Evolutionary conservation across 2,329 filamentous ascomycete species (phyloP).

Genomic region (Hymenoscyphus infarciens): DNA sequence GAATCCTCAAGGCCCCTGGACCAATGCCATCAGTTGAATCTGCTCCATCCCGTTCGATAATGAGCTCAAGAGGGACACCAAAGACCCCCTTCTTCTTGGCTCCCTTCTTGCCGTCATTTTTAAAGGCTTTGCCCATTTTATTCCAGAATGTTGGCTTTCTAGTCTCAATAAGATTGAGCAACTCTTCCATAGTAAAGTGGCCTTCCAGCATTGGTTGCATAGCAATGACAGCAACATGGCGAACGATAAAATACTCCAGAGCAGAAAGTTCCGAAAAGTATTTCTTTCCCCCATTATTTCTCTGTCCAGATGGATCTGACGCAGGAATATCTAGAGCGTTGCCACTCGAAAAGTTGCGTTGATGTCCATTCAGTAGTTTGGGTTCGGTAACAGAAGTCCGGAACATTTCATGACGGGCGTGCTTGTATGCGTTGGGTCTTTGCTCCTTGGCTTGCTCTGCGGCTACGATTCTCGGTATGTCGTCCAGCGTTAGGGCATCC

Average conservation of each 20-base stretch:
- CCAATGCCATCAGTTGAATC: conserved; percentile 98
- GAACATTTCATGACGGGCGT: conserved; percentile 67
- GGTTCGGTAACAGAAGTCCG: conserved; percentile 55
- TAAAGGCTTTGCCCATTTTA: conserved; percentile 95
- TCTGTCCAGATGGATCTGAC: conserved; percentile 52
- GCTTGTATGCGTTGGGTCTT: conserved; percentile 73
- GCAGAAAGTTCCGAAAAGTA: conserved; percentile 97
- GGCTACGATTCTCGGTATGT: conserved; percentile 93
- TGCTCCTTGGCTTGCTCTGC: conserved; percentile 93
- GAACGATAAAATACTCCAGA: conserved; percentile 94
- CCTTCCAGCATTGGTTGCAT: conserved; percentile 90
- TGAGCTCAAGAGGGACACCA: conserved; percentile 79
- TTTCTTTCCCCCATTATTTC: conserved; percentile 52
- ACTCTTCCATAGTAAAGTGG: conserved; percentile 89
- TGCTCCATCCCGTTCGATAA: conserved; percentile 89
- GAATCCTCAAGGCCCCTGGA: conserved; percentile 83
- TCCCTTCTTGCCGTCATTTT: conserved; percentile 72
- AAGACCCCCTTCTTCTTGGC: conserved; percentile 94
- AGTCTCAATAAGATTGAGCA: conserved; percentile 88
- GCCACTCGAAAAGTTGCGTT: conserved; percentile 60
- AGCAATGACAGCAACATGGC: conserved; percentile 88
- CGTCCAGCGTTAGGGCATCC: conserved; percentile 89
- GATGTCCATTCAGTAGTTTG: conserved; percentile 64
- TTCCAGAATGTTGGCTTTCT: conserved; percentile 96
- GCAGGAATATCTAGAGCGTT: conserved; percentile 47